A percentile compares a stretch with the other conserved stretches of the same genome.
These are phyloP conservation scores for Penicillium coffeae DNA, from an alignment of 495 filamentous ascomycete species.

Conservation along the genomic window DNA sequence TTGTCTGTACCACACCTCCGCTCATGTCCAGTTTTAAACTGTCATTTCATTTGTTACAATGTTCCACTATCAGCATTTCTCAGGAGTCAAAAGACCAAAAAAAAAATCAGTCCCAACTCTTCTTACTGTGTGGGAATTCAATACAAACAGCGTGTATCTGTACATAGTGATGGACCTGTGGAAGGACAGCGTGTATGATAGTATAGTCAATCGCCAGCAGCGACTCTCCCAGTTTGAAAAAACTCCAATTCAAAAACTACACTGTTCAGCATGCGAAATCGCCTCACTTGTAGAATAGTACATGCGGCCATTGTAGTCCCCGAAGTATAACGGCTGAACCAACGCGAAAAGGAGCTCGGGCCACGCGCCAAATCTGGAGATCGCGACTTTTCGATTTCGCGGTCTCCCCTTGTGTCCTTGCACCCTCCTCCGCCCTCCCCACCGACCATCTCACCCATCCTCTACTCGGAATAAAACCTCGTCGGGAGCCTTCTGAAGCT, in stretches of 20 bases:
- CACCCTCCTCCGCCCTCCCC: slow-evolving; percentile 8
- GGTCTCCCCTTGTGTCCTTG: slow-evolving; percentile 20
- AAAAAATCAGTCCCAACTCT: neutral
- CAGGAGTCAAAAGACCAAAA: slow-evolving; percentile 7
- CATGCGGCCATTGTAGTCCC: too few relatives aligned
- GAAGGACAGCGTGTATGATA: slow-evolving; percentile 7
- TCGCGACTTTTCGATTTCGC: slow-evolving; percentile 43
- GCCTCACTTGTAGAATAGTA: too few relatives aligned
- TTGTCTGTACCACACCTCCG: slow-evolving; percentile 6
- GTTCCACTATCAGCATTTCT: slow-evolving; percentile 8
- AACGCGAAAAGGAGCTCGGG: slow-evolving; percentile 37
- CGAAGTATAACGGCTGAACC: neutral
- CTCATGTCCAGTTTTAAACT: slow-evolving; percentile 2
- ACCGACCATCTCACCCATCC: neutral
- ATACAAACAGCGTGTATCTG: slow-evolving; percentile 9
- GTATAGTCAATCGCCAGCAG: neutral
- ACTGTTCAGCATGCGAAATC: too few relatives aligned
- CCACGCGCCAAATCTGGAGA: slow-evolving; percentile 35
- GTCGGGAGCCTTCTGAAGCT: neutral
- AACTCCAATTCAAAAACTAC: too few relatives aligned
- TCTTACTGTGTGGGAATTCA: neutral
- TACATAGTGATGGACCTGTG: slow-evolving; percentile 14
- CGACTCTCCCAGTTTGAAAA: neutral
- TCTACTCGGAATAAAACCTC: neutral
- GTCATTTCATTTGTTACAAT: neutral